Conservation (phyloP, 345 rosid genomes). For the Rhodamnia argentea region DNA sequence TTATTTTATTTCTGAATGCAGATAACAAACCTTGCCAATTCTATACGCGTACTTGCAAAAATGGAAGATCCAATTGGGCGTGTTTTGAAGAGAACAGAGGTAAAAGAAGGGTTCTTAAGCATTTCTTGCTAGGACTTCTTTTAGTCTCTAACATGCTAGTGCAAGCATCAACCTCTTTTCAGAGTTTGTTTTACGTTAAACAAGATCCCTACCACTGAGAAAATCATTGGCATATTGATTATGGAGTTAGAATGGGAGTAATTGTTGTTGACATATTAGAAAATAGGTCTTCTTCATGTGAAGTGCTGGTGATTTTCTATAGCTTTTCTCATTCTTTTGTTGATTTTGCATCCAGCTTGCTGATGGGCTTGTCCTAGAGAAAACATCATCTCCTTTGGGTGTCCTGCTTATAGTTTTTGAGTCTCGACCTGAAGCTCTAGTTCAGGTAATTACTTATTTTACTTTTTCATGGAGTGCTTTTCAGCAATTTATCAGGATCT, state of each 20-base stretch:
- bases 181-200: neutral
- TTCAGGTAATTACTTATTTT: conserved; percentile 51
- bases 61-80: conserved; percentile 94
- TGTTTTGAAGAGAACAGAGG: conserved; percentile 85
- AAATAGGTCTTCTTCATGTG: neutral
- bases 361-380: conserved; percentile 88
- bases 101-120: conserved; percentile 12
- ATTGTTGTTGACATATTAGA: neutral
- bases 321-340: conserved; percentile 2
- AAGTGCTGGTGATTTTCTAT: neutral
- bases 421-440: conserved; percentile 94
- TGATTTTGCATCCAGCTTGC: conserved; percentile 51
- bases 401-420: conserved; percentile 95
- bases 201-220: neutral
- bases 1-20: conserved; percentile 13
- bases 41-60: conserved; percentile 78
- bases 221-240: neutral
- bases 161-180: neutral
- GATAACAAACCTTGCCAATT: conserved; percentile 69
- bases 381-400: conserved; percentile 93
- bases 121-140: neutral
- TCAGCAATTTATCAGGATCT: neutral
- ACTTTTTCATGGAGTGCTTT: neutral
- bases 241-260: neutral
- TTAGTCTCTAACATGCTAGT: neutral